Evolutionary conservation across 805 yeast species (phyloP), one percentile per base, ranked within the genome.

Genomic region (Hanseniaspora hatyaiensis): DNA sequence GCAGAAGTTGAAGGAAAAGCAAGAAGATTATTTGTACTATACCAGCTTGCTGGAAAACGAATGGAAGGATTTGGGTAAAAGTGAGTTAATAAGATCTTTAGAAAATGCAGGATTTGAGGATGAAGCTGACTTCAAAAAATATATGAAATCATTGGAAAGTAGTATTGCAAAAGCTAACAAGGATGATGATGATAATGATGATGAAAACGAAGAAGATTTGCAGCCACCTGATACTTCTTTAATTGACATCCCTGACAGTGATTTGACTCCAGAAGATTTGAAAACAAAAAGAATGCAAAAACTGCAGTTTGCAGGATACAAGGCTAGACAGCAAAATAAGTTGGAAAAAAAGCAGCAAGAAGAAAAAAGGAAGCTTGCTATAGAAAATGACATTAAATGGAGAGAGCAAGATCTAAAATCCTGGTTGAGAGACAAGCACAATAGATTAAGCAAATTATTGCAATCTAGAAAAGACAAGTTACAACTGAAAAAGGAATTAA

Each of bases 271-370:
- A 32, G 94, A 83, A 4, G 82, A 83, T 57, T 66, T 87, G 37
- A 84, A 81, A 55, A 96, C 87, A 59, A 92, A 92, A 63, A 72
- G 95, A 42, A 77, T 78, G 50, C 97, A 92, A 64, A 72, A 75
- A 54, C 70, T 92, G 26, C 68, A 83, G 65, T 85, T 86, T 57
- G 89, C 94, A 4, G 86, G 84, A 56, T 78, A 74, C 56, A 98
- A 92, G 39, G 96, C 97, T 0, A 73, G 97, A 51, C 74, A 75
- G 61, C 73, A 88, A 39, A 84, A 87, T 6, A 82, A 78, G 58
- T 82, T 77, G 51, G 94, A 84, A 53, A 89, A 87, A 56, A 74
- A 72, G 51, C 72, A 72, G 33, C 86, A 81, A 52, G 74, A 73
- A 52, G 69, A 74, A 51, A 75, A 75, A 38, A 70, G 67, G 40